A percentile compares a stretch with the other conserved stretches of the same genome.
These are phyloP conservation scores for Paraleonurus japonicus DNA, from an alignment of 257 asterid species.

Conservation along the genomic window DNA sequence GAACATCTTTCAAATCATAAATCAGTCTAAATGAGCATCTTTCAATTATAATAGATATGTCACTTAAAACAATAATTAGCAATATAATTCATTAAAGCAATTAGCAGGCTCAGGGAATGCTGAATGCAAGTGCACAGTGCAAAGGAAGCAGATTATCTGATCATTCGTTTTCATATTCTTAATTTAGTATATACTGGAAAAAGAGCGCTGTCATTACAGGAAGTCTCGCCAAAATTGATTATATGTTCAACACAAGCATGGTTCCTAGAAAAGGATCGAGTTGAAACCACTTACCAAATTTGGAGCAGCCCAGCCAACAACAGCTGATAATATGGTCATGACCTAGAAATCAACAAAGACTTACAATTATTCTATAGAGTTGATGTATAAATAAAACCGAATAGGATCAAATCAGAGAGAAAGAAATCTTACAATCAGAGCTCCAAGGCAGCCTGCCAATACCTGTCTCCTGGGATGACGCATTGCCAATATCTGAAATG, in stretches of 20 bases:
- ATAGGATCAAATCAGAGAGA: constrained; percentile 10
- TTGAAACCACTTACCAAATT: constrained; percentile 53
- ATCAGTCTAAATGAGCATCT: not conserved
- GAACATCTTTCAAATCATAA: not conserved
- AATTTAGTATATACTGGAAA: not conserved
- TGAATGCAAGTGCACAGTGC: not conserved
- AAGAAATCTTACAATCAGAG: constrained; percentile 68
- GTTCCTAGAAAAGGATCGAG: not conserved
- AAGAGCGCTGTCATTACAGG: too few relatives aligned
- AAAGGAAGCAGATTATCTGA: not conserved
- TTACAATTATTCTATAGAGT: constrained; percentile 5
- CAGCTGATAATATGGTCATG: constrained; percentile 89
- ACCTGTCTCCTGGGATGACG: constrained; percentile 95
- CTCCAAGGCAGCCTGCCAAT: constrained; percentile 89
- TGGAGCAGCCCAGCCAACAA: constrained; percentile 99
- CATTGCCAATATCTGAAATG: constrained; percentile 85
- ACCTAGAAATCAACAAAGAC: constrained; percentile 47
- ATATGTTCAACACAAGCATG: constrained; percentile 9
- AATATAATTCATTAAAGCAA: not conserved
- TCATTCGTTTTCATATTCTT: not conserved
- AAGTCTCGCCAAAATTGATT: not conserved
- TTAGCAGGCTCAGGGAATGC: not conserved
- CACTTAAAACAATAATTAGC: not conserved
- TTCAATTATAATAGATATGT: not conserved
- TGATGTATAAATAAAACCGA: constrained; percentile 12